These are phyloP conservation scores for Alternaria sp. DNA, from an alignment of 2,329 filamentous ascomycete genomes.

Conservation along the genomic window DNA sequence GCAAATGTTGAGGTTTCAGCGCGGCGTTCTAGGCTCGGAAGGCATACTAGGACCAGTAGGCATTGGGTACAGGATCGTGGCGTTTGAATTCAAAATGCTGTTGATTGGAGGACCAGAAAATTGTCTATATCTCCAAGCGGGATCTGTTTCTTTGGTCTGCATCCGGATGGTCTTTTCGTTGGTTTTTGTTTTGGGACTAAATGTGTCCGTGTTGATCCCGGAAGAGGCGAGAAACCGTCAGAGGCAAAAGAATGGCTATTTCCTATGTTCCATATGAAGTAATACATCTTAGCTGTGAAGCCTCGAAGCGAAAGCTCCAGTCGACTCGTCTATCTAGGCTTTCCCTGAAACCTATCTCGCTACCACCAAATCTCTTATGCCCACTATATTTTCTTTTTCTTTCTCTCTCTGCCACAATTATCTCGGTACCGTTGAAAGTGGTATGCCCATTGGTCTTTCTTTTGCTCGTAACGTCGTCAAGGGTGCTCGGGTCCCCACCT, in stretches of 20 bases:
- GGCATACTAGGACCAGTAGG: not conserved
- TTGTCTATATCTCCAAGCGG: not conserved
- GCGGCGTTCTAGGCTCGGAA: conserved; percentile 10
- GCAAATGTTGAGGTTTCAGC: conserved; percentile 1
- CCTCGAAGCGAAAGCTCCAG: not conserved
- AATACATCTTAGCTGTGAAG: not conserved
- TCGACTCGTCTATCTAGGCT: not conserved
- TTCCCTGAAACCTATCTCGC: not conserved
- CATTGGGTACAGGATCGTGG: conserved; percentile 10
- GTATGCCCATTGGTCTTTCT: not conserved
- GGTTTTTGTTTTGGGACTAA: not conserved
- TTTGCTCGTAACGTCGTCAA: not conserved
- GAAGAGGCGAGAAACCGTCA: not conserved
- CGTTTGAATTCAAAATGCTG: not conserved
- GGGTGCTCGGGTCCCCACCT: not conserved
- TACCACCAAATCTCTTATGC: not conserved
- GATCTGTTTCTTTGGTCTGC: not conserved
- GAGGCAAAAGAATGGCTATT: not conserved
- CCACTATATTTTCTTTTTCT: not conserved
- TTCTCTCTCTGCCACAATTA: not conserved
- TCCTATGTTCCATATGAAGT: not conserved
- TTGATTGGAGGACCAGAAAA: not conserved
- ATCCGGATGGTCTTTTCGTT: not conserved
- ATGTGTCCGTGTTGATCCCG: not conserved
- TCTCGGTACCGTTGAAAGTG: not conserved